Evolutionary conservation across 139 green algal species (phyloP).

Genomic region (Micractinium sp.): DNA sequence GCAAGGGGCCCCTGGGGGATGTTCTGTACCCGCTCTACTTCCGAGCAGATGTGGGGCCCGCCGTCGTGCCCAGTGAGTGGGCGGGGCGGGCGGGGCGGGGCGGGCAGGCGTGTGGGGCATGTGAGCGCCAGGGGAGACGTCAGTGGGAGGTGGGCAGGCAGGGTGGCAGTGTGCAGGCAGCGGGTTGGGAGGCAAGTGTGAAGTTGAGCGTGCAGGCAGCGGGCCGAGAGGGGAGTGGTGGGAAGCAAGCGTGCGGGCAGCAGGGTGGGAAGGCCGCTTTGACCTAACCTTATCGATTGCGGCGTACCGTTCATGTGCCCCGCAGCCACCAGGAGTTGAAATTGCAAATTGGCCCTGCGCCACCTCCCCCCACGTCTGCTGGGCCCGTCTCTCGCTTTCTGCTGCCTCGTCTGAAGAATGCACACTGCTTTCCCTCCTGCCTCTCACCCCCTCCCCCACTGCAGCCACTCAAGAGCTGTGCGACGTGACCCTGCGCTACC

Average conservation of each 20-base stretch:
- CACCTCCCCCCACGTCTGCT: no score
- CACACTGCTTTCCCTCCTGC: background rate
- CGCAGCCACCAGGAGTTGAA: no score
- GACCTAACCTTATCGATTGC: no score
- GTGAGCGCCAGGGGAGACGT: background rate
- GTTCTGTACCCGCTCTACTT: constrained; percentile 32
- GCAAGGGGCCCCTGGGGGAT: constrained; percentile 14
- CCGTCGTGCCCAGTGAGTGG: constrained; percentile 12
- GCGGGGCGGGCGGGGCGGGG: background rate
- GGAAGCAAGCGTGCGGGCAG: no score
- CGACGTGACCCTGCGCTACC: constrained; percentile 32
- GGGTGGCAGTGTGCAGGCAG: background rate
- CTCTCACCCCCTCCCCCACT: background rate
- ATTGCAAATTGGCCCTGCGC: no score
- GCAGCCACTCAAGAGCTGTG: constrained; percentile 27
- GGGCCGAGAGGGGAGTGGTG: no score
- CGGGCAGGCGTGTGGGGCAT: background rate
- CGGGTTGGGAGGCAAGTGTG: background rate
- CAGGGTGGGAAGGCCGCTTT: no score
- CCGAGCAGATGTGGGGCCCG: background rate
- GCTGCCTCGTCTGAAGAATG: background rate
- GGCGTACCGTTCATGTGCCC: no score
- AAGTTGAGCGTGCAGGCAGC: no score
- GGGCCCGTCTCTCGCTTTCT: background rate
- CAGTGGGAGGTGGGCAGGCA: background rate